Percentiles rank a stretch among this genome's conserved stretches.
Evolutionary conservation across 2,329 filamentous ascomycete genomes (phyloP).

Genomic region (Apiospora rasikravindrae): DNA sequence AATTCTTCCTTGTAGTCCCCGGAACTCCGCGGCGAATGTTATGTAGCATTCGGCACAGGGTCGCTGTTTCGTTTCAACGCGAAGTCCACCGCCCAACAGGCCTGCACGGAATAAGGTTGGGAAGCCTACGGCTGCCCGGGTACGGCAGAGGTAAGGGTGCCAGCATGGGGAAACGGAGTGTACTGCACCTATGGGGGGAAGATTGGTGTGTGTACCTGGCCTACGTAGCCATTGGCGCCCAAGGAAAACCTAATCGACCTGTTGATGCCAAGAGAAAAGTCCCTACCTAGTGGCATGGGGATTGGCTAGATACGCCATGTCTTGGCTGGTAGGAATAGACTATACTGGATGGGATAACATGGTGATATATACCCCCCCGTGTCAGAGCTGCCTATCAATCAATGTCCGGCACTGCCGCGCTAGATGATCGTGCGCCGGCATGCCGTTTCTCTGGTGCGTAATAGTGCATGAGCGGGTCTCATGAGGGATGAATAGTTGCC

Average conservation of each 20-base stretch:
- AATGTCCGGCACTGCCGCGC: slow-evolving; percentile 5
- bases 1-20: slow-evolving; percentile 4
- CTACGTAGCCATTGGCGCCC: slow-evolving; percentile 6
- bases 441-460: slow-evolving; percentile 2
- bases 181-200: background rate
- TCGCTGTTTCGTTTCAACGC: slow-evolving; percentile 9
- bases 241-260: slow-evolving; percentile 1
- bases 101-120: slow-evolving; percentile 18
- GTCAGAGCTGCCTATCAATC: background rate
- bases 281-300: background rate
- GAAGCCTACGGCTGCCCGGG: slow-evolving; percentile 15
- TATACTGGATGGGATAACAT: background rate
- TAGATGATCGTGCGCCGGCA: slow-evolving; percentile 13
- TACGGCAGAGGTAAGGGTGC: slow-evolving; percentile 7
- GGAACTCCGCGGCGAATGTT: background rate
- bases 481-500: background rate
- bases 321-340: background rate
- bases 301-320: background rate
- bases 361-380: background rate
- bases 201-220: background rate
- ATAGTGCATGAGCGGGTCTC: slow-evolving; percentile 11
- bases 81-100: background rate
- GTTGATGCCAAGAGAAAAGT: slow-evolving; percentile 7
- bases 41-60: slow-evolving; percentile 21
- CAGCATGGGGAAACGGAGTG: slow-evolving; percentile 9